These are phyloP conservation scores for Cytospora mali DNA, from an alignment of 2,329 filamentous ascomycete genomes.

Conservation along the genomic window DNA sequence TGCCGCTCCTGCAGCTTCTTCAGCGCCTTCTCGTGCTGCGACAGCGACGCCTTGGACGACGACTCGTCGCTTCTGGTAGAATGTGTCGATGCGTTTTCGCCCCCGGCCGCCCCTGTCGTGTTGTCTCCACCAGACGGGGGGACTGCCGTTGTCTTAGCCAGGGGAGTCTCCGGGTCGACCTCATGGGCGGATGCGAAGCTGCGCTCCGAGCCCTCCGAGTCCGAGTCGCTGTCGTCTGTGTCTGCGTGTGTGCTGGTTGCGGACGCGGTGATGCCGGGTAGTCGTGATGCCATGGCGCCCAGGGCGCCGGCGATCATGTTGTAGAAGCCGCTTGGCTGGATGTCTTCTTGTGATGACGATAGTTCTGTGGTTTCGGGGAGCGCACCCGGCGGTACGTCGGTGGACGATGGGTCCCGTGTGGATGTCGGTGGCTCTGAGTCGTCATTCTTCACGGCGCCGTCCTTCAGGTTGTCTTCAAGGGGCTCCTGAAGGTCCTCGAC, in stretches of 20 bases:
- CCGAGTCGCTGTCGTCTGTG: slow-evolving; percentile 36
- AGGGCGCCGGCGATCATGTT: slow-evolving; percentile 58
- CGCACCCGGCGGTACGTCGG: slow-evolving; percentile 24
- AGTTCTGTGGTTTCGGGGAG: background rate
- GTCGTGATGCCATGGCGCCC: slow-evolving; percentile 47
- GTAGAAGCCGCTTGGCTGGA: slow-evolving; percentile 52
- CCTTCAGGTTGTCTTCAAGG: slow-evolving; percentile 30
- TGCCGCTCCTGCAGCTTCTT: slow-evolving; percentile 63
- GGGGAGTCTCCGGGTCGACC: slow-evolving; percentile 36
- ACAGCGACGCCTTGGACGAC: slow-evolving; percentile 32
- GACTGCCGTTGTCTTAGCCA: background rate
- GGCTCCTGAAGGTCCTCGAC: slow-evolving; percentile 39
- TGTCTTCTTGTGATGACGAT: slow-evolving; percentile 23
- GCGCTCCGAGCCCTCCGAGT: slow-evolving; percentile 46
- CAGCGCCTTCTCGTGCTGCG: slow-evolving; percentile 64
- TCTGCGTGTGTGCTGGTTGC: slow-evolving; percentile 37
- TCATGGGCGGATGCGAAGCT: slow-evolving; percentile 55
- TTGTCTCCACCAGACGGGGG: slow-evolving; percentile 3
- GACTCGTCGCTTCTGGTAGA: slow-evolving; percentile 47
- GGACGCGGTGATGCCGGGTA: slow-evolving; percentile 40
- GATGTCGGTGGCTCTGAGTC: slow-evolving; percentile 35
- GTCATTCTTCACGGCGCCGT: slow-evolving; percentile 36
- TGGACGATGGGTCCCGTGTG: slow-evolving; percentile 3
- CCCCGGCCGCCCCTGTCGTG: background rate
- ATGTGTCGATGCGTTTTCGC: slow-evolving; percentile 32